phyloP scores from a whole-genome alignment of 768 basidiomycete species.

The Auricularia cornea region DNA sequence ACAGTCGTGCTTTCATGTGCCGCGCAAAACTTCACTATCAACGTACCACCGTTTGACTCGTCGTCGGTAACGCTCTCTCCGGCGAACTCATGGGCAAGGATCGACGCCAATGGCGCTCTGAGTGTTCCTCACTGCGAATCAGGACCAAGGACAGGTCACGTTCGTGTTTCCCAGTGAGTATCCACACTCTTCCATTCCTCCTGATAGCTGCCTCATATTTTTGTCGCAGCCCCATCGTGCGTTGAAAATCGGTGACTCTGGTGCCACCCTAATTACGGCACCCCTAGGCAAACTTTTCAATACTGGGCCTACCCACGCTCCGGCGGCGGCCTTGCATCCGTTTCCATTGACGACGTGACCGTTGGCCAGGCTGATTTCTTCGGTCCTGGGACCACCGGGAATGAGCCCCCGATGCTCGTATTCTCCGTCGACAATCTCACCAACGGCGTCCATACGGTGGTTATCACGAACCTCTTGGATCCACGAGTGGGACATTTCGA shows the following conservation, averaged over 20 bases:
- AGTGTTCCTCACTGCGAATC: not conserved
- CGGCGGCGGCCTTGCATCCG: slow-evolving; percentile 1
- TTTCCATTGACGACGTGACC: not conserved
- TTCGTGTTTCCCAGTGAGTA: not conserved
- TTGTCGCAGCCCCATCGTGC: not conserved
- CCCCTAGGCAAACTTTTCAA: not conserved
- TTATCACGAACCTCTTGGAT: slow-evolving; percentile 2
- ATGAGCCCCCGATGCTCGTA: not conserved
- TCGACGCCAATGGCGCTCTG: not conserved
- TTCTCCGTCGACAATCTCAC: not conserved
- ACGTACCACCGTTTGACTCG: not conserved
- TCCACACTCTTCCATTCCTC: not conserved
- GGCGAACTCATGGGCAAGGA: not conserved
- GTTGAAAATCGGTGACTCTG: not conserved
- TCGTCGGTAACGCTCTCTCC: not conserved
- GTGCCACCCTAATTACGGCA: not conserved
- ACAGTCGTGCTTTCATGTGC: not conserved
- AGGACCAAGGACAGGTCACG: not conserved
- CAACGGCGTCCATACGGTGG: not conserved
- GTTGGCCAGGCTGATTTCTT: not conserved
- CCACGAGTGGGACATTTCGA: not conserved
- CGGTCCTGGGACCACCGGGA: not conserved
- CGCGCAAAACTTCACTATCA: not conserved
- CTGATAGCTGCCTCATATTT: not conserved
- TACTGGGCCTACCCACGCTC: slow-evolving; percentile 1